phyloP scores from a whole-genome alignment of 140 eudicot genomes.

The Senecio squalidus region DNA sequence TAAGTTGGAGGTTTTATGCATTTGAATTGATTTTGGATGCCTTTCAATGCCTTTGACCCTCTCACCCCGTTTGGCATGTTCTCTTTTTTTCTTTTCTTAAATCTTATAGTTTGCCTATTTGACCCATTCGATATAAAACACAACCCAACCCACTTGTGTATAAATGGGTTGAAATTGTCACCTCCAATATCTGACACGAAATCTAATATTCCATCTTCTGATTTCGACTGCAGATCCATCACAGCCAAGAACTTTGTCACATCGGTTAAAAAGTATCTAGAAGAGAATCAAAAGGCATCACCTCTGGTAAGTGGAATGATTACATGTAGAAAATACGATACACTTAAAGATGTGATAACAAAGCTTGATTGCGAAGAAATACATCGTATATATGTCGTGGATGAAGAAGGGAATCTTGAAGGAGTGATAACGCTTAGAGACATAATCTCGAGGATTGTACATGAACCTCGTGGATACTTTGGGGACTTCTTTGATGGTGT shows the following conservation, averaged over 20 bases:
- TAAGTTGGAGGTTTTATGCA: not conserved
- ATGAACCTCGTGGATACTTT: constrained; percentile 92
- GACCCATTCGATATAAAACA: too few relatives aligned
- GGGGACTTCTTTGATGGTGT: constrained; percentile 95
- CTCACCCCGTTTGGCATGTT: not conserved
- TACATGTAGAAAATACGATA: constrained; percentile 54
- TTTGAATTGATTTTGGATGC: not conserved
- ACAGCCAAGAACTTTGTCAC: constrained; percentile 80
- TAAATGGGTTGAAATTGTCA: not conserved
- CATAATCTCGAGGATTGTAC: constrained; percentile 85
- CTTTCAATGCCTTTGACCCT: too few relatives aligned
- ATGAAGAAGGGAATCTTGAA: constrained; percentile 63
- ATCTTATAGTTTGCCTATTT: not conserved
- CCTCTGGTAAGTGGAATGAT: constrained; percentile 57
- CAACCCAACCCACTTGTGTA: too few relatives aligned
- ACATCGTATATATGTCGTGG: constrained; percentile 79
- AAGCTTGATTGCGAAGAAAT: constrained; percentile 73
- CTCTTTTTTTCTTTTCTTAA: not conserved
- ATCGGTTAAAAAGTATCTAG: constrained; percentile 60
- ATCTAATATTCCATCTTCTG: not conserved
- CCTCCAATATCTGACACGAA: not conserved
- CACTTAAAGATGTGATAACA: constrained; percentile 58
- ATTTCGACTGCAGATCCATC: constrained; percentile 56
- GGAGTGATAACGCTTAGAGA: constrained; percentile 85
- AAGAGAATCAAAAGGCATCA: constrained; percentile 40